These are phyloP conservation scores for Ambrosiella beaveri DNA, from an alignment of 2,329 filamentous ascomycete species.

Conservation along the genomic window DNA sequence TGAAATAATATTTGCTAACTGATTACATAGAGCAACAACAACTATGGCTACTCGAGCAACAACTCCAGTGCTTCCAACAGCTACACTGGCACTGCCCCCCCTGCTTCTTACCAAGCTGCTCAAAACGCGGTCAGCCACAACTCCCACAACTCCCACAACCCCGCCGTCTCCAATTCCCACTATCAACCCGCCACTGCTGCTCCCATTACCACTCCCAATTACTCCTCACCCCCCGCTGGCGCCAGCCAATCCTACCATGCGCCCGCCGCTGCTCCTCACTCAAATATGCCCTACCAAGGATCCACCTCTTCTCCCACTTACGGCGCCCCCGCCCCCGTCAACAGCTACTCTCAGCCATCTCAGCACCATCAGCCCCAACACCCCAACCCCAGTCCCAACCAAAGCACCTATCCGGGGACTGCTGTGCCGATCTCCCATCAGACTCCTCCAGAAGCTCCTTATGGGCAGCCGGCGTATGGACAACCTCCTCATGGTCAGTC, in stretches of 20 bases:
- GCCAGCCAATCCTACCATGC: constrained; percentile 5
- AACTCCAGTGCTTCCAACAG: constrained; percentile 30
- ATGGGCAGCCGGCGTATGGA: constrained; percentile 18
- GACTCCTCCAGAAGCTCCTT: constrained; percentile 17
- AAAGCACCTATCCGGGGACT: constrained; percentile 7
- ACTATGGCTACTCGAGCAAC: constrained; percentile 44
- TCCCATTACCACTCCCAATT: constrained; percentile 18
- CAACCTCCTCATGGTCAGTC: constrained; percentile 15
- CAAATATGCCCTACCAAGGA: constrained; percentile 14
- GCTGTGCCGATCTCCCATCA: constrained; percentile 7
- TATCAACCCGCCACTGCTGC: constrained; percentile 10
- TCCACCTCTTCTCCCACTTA: constrained; percentile 17
- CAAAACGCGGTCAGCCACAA: not conserved
- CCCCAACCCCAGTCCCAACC: constrained; percentile 15
- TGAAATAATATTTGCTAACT: not conserved
- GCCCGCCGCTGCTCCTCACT: constrained; percentile 1
- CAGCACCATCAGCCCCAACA: constrained; percentile 10
- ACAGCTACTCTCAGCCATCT: constrained; percentile 15
- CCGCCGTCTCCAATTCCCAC: constrained; percentile 5
- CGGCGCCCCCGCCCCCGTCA: constrained; percentile 13
- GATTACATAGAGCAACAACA: constrained; percentile 27
- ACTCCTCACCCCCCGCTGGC: not conserved
- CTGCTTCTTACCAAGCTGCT: constrained; percentile 36
- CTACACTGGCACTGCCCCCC: constrained; percentile 48
- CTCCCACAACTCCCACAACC: constrained; percentile 11